A percentile compares a stretch with the other conserved stretches of the same genome.
phyloP scores from a whole-genome alignment of 169 alveolate species.

The Theileria annulata region DNA sequence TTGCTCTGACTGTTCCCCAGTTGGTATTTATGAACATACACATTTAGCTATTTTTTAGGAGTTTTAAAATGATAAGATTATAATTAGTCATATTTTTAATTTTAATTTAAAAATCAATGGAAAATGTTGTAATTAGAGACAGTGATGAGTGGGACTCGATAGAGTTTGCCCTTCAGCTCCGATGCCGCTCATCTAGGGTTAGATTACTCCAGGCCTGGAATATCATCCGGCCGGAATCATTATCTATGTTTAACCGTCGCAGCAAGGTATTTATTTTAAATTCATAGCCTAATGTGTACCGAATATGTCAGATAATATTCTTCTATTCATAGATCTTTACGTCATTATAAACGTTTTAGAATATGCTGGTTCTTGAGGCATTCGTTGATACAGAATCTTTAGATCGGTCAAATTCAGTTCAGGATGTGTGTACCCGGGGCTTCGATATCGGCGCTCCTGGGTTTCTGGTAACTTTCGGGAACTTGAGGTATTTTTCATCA shows the following conservation, averaged over 20 bases:
- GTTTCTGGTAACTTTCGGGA: conserved; percentile 84
- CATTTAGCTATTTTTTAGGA: neutral
- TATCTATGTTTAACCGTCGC: conserved; percentile 60
- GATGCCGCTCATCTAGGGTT: conserved; percentile 77
- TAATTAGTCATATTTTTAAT: neutral
- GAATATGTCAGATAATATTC: neutral
- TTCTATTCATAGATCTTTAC: conserved; percentile 25
- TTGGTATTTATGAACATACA: neutral
- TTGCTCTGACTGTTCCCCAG: conserved; percentile 4
- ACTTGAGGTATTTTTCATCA: conserved; percentile 75
- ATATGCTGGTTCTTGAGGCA: conserved; percentile 75
- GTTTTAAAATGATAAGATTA: neutral
- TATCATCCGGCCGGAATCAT: conserved; percentile 62
- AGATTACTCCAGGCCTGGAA: conserved; percentile 79
- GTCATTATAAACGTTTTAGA: conserved; percentile 44
- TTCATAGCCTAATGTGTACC: conserved; percentile 2
- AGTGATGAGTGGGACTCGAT: conserved; percentile 76
- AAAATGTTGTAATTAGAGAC: conserved; percentile 66
- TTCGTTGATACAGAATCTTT: conserved; percentile 81
- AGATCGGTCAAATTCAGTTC: conserved; percentile 83
- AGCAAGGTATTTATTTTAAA: conserved; percentile 22
- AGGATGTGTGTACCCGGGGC: conserved; percentile 86
- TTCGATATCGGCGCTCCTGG: conserved; percentile 81
- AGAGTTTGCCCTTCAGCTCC: conserved; percentile 73
- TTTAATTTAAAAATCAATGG: conserved; percentile 24